phyloP scores from a whole-genome alignment of 2,329 filamentous ascomycete species.

The Paraconiothyrium sp. region DNA sequence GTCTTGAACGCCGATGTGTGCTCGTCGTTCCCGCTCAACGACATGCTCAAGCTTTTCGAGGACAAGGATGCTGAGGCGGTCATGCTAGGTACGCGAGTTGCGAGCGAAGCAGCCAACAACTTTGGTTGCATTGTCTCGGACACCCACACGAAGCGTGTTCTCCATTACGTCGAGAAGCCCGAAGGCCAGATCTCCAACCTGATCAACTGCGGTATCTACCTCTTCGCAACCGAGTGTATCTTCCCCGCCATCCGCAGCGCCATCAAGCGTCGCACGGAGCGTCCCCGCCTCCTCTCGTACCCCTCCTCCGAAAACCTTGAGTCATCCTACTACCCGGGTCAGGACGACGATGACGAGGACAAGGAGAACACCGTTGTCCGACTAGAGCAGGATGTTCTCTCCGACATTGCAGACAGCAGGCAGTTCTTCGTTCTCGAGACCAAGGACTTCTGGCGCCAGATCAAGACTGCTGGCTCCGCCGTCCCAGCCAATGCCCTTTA shows the following conservation, averaged over 20 bases:
- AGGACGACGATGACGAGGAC: conserved; percentile 78
- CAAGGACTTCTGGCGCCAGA: conserved; percentile 99
- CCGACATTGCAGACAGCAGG: conserved; percentile 94
- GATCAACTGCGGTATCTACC: conserved; percentile 99
- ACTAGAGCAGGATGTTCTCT: conserved; percentile 95
- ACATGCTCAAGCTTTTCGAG: conserved; percentile 94
- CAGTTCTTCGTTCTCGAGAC: conserved; percentile 99
- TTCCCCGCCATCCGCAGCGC: conserved; percentile 94
- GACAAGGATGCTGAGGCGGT: conserved; percentile 97
- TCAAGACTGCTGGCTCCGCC: conserved; percentile 97
- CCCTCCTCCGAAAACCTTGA: conserved; percentile 95
- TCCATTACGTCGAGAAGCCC: conserved; percentile 99
- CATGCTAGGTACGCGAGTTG: conserved; percentile 91
- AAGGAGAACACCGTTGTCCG: conserved; percentile 87
- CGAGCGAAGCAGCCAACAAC: conserved; percentile 90
- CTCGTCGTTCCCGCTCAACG: conserved; percentile 94
- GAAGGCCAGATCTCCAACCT: conserved; percentile 97
- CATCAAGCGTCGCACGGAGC: conserved; percentile 93
- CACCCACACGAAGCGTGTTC: conserved; percentile 89
- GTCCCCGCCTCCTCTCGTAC: conserved; percentile 92
- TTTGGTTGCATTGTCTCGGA: conserved; percentile 99
- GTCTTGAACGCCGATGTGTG: conserved; percentile 98
- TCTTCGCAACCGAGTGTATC: conserved; percentile 94
- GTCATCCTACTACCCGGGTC: conserved; percentile 65
- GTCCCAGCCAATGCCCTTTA: conserved; percentile 97